Percentiles rank a stretch among this genome's conserved stretches.
Evolutionary conservation across 1,284 basidiomycete genomes (phyloP).

Genomic region (Ganoderma lucidum): DNA sequence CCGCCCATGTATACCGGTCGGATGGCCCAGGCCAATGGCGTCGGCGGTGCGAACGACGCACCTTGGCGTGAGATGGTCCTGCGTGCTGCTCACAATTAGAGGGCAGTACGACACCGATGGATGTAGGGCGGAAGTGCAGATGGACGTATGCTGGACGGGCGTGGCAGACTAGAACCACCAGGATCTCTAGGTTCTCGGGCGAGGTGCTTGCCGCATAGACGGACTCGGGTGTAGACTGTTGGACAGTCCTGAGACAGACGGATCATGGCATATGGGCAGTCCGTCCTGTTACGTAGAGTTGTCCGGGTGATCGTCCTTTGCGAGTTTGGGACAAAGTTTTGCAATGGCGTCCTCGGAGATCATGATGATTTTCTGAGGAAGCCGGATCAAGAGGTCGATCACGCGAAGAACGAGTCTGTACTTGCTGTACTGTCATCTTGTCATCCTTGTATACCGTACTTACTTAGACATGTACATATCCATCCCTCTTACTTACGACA

Average conservation of each 20-base stretch:
- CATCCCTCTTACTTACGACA: not conserved
- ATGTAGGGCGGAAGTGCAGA: not conserved
- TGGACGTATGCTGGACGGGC: conserved; percentile 1
- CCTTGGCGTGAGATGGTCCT: conserved; percentile 32
- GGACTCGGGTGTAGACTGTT: not conserved
- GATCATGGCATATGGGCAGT: not conserved
- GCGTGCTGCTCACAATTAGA: conserved; percentile 22
- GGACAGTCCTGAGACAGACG: conserved; percentile 2
- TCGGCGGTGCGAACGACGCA: conserved; percentile 10
- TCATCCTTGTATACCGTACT: not conserved
- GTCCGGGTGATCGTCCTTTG: not conserved
- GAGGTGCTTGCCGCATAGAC: not conserved
- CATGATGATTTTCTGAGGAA: conserved; percentile 1
- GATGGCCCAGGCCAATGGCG: conserved; percentile 10
- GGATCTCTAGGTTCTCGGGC: not conserved
- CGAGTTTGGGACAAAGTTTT: not conserved
- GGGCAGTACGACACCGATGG: not conserved
- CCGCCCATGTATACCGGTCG: not conserved
- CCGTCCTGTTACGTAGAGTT: not conserved
- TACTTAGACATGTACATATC: not conserved
- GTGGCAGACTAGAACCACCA: not conserved
- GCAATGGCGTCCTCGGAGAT: not conserved
- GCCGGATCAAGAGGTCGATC: not conserved
- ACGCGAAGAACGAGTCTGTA: not conserved
- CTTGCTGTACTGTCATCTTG: not conserved